These are phyloP conservation scores for Adansonia madagascariensis DNA, from an alignment of 441 rosid genomes.

Conservation along the genomic window DNA sequence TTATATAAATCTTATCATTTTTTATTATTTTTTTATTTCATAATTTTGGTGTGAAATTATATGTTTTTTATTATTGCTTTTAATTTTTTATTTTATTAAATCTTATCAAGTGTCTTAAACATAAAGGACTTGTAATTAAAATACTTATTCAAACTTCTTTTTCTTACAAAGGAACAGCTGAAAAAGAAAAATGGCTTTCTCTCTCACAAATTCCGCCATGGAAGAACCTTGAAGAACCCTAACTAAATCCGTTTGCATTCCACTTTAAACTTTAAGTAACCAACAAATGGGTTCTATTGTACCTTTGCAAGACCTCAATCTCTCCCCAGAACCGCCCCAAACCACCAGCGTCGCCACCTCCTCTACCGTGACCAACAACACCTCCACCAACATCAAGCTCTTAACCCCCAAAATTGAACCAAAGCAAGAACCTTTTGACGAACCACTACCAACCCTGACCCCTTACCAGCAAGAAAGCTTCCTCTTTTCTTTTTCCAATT, in stretches of 20 bases:
- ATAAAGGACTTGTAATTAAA: too few species aligned
- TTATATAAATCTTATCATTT: too few species aligned
- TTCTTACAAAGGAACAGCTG: too few species aligned
- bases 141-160: too few species aligned
- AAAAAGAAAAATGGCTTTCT: not conserved
- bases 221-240: slow-evolving; percentile 24
- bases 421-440: slow-evolving; percentile 61
- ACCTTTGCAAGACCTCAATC: slow-evolving; percentile 70
- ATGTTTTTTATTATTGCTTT: too few species aligned
- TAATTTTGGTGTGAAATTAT: too few species aligned
- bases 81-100: too few species aligned
- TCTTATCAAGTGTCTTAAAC: too few species aligned
- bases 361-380: not conserved
- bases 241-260: slow-evolving; percentile 14
- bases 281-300: slow-evolving; percentile 52
- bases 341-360: slow-evolving; percentile 16
- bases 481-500: slow-evolving; percentile 27
- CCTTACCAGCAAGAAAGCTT: slow-evolving; percentile 19
- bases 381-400: slow-evolving; percentile 11
- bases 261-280: not conserved
- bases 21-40: too few species aligned
- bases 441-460: slow-evolving; percentile 23
- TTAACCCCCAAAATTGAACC: slow-evolving; percentile 60
- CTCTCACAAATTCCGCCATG: slow-evolving; percentile 20
- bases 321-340: slow-evolving; percentile 42